phyloP scores from a whole-genome alignment of 192 early-diverging fungal genomes.

The Endogone sp. region DNA sequence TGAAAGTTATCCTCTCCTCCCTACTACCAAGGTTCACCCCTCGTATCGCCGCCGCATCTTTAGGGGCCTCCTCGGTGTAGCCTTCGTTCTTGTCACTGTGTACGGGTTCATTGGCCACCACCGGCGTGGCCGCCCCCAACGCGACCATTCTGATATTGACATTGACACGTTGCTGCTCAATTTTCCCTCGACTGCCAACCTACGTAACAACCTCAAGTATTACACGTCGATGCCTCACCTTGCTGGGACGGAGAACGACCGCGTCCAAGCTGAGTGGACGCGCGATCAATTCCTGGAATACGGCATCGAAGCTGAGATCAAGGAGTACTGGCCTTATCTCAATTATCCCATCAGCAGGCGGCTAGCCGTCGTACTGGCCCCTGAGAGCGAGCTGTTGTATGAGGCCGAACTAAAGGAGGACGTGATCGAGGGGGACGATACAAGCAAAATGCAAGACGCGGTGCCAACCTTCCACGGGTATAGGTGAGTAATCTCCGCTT shows the following conservation, averaged over 20 bases:
- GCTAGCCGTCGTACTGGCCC: slow-evolving; percentile 48
- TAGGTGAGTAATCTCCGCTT: background rate
- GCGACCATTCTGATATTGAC: no score
- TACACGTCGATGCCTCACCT: slow-evolving; percentile 57
- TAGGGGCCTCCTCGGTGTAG: no score
- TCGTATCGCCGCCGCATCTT: no score
- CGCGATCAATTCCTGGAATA: slow-evolving; percentile 44
- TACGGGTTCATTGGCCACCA: no score
- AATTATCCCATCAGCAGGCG: slow-evolving; percentile 51
- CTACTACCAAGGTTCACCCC: no score
- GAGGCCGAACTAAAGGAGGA: slow-evolving; percentile 55
- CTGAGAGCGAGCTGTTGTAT: slow-evolving; percentile 30
- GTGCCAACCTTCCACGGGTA: slow-evolving; percentile 61
- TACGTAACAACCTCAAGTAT: slow-evolving; percentile 41
- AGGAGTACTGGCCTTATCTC: slow-evolving; percentile 55
- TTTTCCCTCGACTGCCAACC: slow-evolving; percentile 15
- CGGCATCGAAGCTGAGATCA: slow-evolving; percentile 47
- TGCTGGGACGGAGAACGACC: slow-evolving; percentile 47
- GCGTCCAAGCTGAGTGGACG: slow-evolving; percentile 49
- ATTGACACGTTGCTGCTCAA: slow-evolving; percentile 12
- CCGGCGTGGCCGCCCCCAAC: no score
- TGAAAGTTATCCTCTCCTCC: no score
- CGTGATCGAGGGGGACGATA: slow-evolving; percentile 51
- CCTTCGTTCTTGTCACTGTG: no score
- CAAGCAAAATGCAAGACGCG: slow-evolving; percentile 47